Base-by-base conservation (phyloP, 2,329 filamentous ascomycete species). In the Colletotrichum lini region DNA sequence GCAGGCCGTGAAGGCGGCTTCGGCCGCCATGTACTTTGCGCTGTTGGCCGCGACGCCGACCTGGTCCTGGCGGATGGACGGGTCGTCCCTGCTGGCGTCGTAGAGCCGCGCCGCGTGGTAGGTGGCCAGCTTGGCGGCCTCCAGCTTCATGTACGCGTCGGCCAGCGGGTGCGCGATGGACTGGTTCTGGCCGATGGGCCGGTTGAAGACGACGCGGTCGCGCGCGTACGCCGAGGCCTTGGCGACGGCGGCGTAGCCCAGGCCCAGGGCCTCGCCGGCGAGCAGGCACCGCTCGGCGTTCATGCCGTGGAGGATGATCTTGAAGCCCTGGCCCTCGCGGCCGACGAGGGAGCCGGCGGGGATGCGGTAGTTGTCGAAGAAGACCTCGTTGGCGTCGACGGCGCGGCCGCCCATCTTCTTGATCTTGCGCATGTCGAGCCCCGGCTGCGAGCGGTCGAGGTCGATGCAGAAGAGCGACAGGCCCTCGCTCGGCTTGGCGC, bases 371-470 rank as follows among this genome's bases (percentile, higher is more conserved):
- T 91, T 89, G 79, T 96, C 93, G 78, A 97, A 96, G 80, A 97
- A 97, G 1, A 97, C 92, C 78, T 96, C 93, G 75, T 97, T 97
- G 0, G 94, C 93, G 76, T 96, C 94, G 1, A 97, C 90, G 0
- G 93, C 93, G 15, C 93, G 85, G 0, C 93, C 93, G 10, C 94
- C 94, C 93, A 97, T 96, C 80, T 97, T 97, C 80, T 89, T 91
- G 75, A 97, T 97, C 77, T 84, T 89, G 53, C 89, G 89, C 77
- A 96, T 84, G 12, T 92, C 88, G 1, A 96, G 83, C 0, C 87
- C 87, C 0, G 91, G 87, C 4, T 86, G 82, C 0, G 78, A 78
- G 26, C 86, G 87, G 78, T 96, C 89, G 5, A 97, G 86, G 70
- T 94, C 90, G 70, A 97, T 94, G 77, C 92, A 96, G 80, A 97